Conservation (phyloP, 495 filamentous ascomycete species). For the Daldinia vernicosa region DNA sequence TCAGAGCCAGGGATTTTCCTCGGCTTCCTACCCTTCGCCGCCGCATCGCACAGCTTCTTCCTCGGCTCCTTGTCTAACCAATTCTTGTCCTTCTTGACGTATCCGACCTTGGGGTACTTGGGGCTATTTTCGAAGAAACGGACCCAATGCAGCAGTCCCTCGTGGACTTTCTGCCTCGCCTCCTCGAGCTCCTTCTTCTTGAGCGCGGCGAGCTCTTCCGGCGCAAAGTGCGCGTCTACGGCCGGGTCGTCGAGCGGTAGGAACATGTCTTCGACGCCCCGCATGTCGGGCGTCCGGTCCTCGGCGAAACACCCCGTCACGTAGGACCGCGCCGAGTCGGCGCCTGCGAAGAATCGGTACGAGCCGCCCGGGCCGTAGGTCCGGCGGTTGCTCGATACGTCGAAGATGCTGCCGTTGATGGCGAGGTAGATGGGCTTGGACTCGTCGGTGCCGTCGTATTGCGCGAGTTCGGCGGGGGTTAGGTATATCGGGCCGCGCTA, state of each 20-base stretch:
- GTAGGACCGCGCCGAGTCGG: conserved; percentile 87
- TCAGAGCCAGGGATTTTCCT: conserved; percentile 50
- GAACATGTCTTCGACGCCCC: conserved; percentile 89
- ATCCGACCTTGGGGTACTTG: conserved; percentile 79
- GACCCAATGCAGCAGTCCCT: conserved; percentile 71
- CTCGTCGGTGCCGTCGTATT: conserved; percentile 81
- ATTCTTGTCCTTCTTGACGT: conserved; percentile 59
- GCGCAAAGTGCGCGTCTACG: conserved; percentile 58
- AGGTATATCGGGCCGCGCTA: conserved; percentile 61
- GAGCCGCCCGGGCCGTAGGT: conserved; percentile 90
- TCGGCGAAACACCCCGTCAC: conserved; percentile 96
- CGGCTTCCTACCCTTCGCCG: conserved; percentile 53
- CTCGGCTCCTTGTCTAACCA: conserved; percentile 58
- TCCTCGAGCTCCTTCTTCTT: conserved; percentile 60
- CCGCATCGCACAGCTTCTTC: conserved; percentile 56
- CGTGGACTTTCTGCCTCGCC: conserved; percentile 64
- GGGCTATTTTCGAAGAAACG: conserved; percentile 79
- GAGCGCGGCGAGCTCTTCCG: conserved; percentile 63
- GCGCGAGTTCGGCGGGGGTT: conserved; percentile 74
- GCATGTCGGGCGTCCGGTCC: conserved; percentile 82
- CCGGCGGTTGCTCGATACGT: conserved; percentile 77
- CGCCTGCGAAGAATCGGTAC: conserved; percentile 88
- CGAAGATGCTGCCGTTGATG: conserved; percentile 93
- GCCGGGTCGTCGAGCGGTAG: conserved; percentile 75
- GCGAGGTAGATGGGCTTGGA: conserved; percentile 86